Conservation (phyloP, 441 rosid species). For the Aleurites moluccanus region DNA sequence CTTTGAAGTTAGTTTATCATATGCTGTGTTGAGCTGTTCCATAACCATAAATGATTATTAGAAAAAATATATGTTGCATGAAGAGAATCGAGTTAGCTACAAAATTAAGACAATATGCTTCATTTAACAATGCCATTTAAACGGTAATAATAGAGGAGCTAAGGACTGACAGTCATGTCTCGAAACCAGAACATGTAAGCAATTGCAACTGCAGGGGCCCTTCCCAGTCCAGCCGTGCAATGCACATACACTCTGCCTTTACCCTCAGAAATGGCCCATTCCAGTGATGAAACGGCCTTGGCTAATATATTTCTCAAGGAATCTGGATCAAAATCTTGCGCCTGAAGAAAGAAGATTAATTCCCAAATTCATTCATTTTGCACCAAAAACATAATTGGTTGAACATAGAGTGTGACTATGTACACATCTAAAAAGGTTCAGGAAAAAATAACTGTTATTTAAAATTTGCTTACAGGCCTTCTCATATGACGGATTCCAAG, state of each 20-base stretch:
- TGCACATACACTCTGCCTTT: constrained; percentile 82
- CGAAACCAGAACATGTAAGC: constrained; percentile 85
- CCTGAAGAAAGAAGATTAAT: constrained; percentile 34
- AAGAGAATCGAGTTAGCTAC: background rate
- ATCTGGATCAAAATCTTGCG: constrained; percentile 82
- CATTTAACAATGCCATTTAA: background rate
- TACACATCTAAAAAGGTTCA: too few relatives aligned
- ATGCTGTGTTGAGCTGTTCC: constrained; percentile 68
- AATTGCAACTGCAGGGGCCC: constrained; percentile 88
- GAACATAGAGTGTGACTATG: background rate
- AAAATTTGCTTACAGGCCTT: constrained; percentile 67
- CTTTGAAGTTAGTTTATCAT: constrained; percentile 60
- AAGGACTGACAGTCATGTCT: constrained; percentile 56
- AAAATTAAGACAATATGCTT: background rate
- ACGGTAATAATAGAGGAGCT: background rate
- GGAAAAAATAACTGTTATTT: background rate
- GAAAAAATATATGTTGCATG: constrained; percentile 1
- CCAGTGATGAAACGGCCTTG: constrained; percentile 74
- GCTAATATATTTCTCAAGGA: constrained; percentile 78
- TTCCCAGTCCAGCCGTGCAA: constrained; percentile 92
- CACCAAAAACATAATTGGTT: background rate
- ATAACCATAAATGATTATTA: constrained; percentile 12
- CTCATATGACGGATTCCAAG: constrained; percentile 75
- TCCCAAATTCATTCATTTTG: constrained; percentile 5
- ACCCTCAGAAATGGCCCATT: constrained; percentile 81